Conservation (phyloP, 2,329 filamentous ascomycete genomes). For the Alternaria burnsii region DNA sequence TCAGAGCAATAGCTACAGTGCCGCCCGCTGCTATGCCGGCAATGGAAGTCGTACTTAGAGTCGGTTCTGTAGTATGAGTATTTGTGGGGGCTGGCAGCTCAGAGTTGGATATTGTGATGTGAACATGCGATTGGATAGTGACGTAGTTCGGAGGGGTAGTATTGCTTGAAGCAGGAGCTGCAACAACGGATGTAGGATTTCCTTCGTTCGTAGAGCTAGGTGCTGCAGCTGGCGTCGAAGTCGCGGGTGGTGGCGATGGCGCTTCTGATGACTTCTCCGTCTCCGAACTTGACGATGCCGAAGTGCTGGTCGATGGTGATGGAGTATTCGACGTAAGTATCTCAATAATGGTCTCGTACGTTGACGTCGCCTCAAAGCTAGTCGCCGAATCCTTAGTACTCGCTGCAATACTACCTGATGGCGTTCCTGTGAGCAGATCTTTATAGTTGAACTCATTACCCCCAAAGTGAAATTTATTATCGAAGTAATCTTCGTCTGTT, state of each 20-base stretch:
- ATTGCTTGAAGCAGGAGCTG: neutral
- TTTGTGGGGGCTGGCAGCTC: neutral
- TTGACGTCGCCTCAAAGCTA: neutral
- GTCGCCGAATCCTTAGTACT: neutral
- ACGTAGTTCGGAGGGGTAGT: neutral
- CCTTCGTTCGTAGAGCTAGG: neutral
- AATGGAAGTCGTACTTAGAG: constrained; percentile 21
- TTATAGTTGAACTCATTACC: neutral
- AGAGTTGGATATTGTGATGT: neutral
- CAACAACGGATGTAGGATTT: neutral
- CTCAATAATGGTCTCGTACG: neutral
- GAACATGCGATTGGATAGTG: neutral
- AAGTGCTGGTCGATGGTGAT: neutral
- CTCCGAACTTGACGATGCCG: neutral
- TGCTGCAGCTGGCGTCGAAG: neutral
- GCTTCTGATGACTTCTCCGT: neutral
- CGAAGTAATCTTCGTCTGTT: neutral
- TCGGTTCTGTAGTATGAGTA: neutral
- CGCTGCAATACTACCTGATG: neutral
- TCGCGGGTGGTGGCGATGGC: neutral
- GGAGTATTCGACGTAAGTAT: neutral
- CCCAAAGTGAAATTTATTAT: neutral
- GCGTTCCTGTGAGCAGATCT: neutral
- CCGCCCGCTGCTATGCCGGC: constrained; percentile 29
- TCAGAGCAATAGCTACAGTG: constrained; percentile 14